Evolutionary conservation across 371 early-diverging fungal genomes (phyloP), one percentile per base, ranked within the genome.

Genomic region (Mucor saturninus): DNA sequence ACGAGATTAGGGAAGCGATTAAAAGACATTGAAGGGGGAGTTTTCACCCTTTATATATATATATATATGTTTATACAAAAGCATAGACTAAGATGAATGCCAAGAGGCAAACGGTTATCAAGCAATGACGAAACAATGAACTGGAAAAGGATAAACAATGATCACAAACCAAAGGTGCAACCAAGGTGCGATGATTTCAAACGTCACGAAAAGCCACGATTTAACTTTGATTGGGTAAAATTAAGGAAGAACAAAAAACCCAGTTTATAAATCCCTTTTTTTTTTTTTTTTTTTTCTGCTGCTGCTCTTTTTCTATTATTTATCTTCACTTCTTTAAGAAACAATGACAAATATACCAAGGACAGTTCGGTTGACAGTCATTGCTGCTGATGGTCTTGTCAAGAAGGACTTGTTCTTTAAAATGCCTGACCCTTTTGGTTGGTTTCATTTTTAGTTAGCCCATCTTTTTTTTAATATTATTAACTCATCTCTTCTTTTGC

Each of bases 371-470:
- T 53, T 81, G 29, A 81, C 81, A 37, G 95, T 97, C 64, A 91
- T 97, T 69, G 95, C 95, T 29, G 96, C 96, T 6, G 94, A 95
- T 80, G 91, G 94, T 30, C 87, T 96, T 48, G 84, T 88, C 73
- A 96, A 95, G 77, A 89, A 93, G 54, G 95, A 97, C 75, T 78
- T 95, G 9, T 94, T 95, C 68, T 81, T 81, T 59, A 81, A 81
- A 56, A 50, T 78, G 56, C 81, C 76, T 31, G 76, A 77, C 69
- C 80, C 80, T 54, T 81, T 76, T 69, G 90, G 95, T 94, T 91
- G 84, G 78, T 35, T 14, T 9, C 30, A 2, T 40, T 56, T 28
- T 42, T 35, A 35, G 35, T 35, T 8, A 35, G 4, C 31, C 32
- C 35, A 3, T 53, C 43, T 53, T 38, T 61, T 38, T 56, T 26